Percentiles rank a stretch among this genome's conserved stretches.
These are phyloP conservation scores for Solanum hybrid DNA, from an alignment of 305 asterid species.

Conservation along the genomic window DNA sequence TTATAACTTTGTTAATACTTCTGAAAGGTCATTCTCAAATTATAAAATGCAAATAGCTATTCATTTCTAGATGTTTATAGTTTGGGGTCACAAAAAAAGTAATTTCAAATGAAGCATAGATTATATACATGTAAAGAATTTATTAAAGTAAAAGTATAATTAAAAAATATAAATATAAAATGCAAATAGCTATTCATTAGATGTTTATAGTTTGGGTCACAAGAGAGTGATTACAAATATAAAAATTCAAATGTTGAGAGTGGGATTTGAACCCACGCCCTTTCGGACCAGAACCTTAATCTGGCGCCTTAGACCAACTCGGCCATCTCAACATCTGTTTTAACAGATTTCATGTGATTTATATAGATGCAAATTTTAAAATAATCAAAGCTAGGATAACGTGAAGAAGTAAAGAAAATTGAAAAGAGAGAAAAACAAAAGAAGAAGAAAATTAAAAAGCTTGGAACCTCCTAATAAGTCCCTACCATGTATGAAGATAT, in stretches of 20 bases:
- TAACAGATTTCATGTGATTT: too few species aligned
- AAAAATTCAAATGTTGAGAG: conserved; percentile 20
- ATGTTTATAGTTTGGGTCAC: too few species aligned
- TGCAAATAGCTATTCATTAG: too few species aligned
- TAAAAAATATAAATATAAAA: not conserved
- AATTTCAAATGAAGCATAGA: not conserved
- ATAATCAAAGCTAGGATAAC: not conserved
- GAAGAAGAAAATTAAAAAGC: not conserved
- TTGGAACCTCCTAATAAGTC: not conserved
- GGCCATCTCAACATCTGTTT: conserved; percentile 35
- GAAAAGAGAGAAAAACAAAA: not conserved
- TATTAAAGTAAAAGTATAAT: not conserved
- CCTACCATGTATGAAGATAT: not conserved
- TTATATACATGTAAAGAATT: not conserved
- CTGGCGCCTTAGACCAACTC: conserved; percentile 61
- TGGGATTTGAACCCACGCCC: conserved; percentile 98
- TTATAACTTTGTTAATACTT: not conserved
- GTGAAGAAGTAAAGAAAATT: not conserved
- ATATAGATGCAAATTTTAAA: not conserved
- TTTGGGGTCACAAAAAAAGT: too few species aligned
- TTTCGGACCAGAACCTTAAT: conserved; percentile 97
- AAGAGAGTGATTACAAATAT: too few species aligned
- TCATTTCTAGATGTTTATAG: not conserved
- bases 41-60: not conserved
- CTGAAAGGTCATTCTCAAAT: not conserved